These are phyloP conservation scores for Clathrospora elynae DNA, from an alignment of 2,329 filamentous ascomycete genomes.

Conservation along the genomic window DNA sequence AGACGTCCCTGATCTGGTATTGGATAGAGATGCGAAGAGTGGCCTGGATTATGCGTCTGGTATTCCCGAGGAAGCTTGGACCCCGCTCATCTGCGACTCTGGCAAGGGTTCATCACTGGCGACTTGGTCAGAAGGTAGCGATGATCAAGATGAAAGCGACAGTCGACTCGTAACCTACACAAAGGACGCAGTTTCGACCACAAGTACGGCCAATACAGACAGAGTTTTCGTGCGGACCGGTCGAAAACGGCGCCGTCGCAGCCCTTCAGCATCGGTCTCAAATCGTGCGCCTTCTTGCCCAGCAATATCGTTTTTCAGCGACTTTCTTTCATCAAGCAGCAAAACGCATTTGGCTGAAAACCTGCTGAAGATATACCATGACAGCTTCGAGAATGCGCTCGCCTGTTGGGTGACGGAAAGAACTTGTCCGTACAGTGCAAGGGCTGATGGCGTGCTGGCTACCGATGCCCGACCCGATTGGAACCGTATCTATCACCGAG, in stretches of 20 bases:
- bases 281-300: conserved; percentile 27
- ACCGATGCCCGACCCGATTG: conserved; percentile 50
- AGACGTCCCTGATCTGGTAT: conserved; percentile 1
- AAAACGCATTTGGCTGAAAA: conserved; percentile 51
- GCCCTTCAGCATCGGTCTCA: conserved; percentile 27
- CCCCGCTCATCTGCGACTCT: conserved; percentile 28
- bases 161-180: conserved; percentile 14
- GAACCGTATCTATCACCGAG: conserved; percentile 59
- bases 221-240: conserved; percentile 16
- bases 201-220: conserved; percentile 11
- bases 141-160: conserved; percentile 19
- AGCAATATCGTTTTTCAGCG: conserved; percentile 30
- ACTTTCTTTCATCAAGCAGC: conserved; percentile 43
- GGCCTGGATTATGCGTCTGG: conserved; percentile 7
- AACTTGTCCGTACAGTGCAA: conserved; percentile 57
- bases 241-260: conserved; percentile 34
- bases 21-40: conserved; percentile 5
- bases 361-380: conserved; percentile 59
- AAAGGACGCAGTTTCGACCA: conserved; percentile 9
- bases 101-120: conserved; percentile 34
- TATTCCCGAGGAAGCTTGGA: conserved; percentile 19
- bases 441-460: conserved; percentile 32
- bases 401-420: conserved; percentile 61
- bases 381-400: conserved; percentile 59
- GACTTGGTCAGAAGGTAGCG: conserved; percentile 28